A percentile compares a stretch with the other conserved stretches of the same genome.
These are phyloP conservation scores for Capillidium heterosporum DNA, from an alignment of 371 early-diverging fungal species.

Conservation along the genomic window DNA sequence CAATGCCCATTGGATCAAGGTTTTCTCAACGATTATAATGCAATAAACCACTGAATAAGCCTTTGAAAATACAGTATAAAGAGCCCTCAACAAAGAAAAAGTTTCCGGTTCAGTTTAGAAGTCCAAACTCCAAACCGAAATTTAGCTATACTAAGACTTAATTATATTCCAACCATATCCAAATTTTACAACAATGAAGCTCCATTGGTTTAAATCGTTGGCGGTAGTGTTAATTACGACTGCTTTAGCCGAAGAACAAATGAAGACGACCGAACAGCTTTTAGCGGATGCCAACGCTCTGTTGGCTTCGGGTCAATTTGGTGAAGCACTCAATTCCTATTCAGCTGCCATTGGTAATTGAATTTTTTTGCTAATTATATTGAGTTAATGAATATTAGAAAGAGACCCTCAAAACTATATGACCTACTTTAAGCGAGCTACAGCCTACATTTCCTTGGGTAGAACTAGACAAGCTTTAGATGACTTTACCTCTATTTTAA, in stretches of 20 bases:
- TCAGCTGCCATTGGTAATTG: slow-evolving; percentile 1
- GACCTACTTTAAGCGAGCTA: slow-evolving; percentile 68
- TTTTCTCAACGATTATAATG: no score
- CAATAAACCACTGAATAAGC: no score
- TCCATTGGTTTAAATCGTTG: background rate
- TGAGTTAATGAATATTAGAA: slow-evolving; percentile 14
- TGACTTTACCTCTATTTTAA: slow-evolving; percentile 58
- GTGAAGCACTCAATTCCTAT: slow-evolving; percentile 3
- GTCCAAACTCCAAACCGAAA: no score
- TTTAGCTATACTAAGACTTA: no score
- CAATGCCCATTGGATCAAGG: no score
- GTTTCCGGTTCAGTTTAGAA: no score
- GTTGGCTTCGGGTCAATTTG: slow-evolving; percentile 2
- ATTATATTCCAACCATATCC: no score
- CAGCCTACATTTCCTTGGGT: slow-evolving; percentile 61
- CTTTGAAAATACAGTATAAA: no score
- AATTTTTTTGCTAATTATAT: background rate
- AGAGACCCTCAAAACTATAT: slow-evolving; percentile 60
- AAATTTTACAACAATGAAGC: slow-evolving; percentile 1
- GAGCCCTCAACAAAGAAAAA: no score
- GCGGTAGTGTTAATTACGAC: background rate
- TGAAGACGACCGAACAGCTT: background rate
- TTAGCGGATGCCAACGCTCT: background rate
- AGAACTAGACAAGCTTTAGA: slow-evolving; percentile 44
- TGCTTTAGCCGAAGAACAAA: background rate